Conservation (phyloP, 345 rosid genomes). For the Nasturtium officinale region DNA sequence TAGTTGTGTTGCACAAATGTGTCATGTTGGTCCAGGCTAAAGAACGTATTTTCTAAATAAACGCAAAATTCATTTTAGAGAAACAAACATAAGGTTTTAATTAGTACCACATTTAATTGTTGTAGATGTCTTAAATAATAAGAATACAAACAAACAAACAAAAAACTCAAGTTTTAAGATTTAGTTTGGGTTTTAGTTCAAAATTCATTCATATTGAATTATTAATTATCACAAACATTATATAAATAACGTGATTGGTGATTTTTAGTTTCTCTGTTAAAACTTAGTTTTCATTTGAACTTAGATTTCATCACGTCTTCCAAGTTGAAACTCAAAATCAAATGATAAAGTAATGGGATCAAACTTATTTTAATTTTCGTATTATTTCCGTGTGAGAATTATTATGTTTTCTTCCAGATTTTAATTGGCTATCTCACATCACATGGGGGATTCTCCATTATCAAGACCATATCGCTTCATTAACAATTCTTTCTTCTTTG, state of each 20-base stretch:
- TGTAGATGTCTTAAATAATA: background rate
- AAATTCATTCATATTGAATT: background rate
- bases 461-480: slow-evolving; percentile 36
- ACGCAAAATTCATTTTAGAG: background rate
- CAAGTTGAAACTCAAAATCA: background rate
- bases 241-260: background rate
- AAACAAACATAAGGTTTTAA: background rate
- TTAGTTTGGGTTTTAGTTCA: background rate
- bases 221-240: background rate
- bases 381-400: slow-evolving; percentile 7
- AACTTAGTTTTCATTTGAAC: background rate
- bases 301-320: background rate
- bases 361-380: background rate
- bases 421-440: slow-evolving; percentile 24
- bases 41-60: background rate
- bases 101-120: background rate
- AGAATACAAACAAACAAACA: background rate
- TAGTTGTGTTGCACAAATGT: background rate
- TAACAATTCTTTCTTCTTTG: slow-evolving; percentile 45
- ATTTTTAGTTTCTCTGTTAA: background rate
- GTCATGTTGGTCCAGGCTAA: background rate
- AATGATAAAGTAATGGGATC: background rate
- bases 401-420: slow-evolving; percentile 16
- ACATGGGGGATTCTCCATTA: slow-evolving; percentile 35
- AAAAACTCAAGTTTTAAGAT: background rate